These are phyloP conservation scores for Pythium apleroticum DNA, from an alignment of 352 stramenopile genomes.

Conservation along the genomic window DNA sequence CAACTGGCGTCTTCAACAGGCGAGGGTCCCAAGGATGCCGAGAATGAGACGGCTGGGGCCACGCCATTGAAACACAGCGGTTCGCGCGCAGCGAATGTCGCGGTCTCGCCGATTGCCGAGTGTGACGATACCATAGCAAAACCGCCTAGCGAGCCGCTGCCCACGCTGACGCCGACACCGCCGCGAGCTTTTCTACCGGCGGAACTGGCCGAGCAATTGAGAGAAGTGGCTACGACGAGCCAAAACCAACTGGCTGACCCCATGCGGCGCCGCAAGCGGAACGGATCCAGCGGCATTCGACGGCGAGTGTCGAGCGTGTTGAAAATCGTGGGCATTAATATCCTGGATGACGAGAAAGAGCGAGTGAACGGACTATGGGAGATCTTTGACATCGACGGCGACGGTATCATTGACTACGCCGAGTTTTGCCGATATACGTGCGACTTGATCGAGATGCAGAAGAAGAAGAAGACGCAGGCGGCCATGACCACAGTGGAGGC, in stretches of 20 bases:
- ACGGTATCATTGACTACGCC: slow-evolving; percentile 44
- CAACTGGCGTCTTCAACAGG: not conserved
- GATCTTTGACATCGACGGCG: slow-evolving; percentile 42
- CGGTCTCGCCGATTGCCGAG: not conserved
- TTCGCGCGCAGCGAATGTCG: not conserved
- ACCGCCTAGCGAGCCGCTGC: not conserved
- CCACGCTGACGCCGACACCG: not conserved
- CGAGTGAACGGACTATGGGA: slow-evolving; percentile 39
- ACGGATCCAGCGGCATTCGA: slow-evolving; percentile 10
- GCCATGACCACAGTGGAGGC: slow-evolving; percentile 31
- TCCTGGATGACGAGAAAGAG: slow-evolving; percentile 33
- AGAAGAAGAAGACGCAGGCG: slow-evolving; percentile 30
- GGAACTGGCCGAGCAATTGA: slow-evolving; percentile 10
- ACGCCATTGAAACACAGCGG: not conserved
- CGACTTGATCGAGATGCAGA: slow-evolving; percentile 36
- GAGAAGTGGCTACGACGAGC: not conserved
- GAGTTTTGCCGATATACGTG: slow-evolving; percentile 50
- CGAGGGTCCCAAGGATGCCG: not conserved
- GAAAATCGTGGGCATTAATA: slow-evolving; percentile 36
- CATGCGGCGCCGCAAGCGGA: not conserved
- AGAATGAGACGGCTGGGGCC: not conserved
- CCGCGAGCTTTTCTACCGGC: slow-evolving; percentile 12
- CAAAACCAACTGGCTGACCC: slow-evolving; percentile 7
- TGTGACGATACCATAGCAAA: not conserved
- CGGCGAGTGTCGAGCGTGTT: slow-evolving; percentile 31